A percentile compares a stretch with the other conserved stretches of the same genome.
phyloP scores from a whole-genome alignment of 495 filamentous ascomycete genomes.

The Tuber indicum region DNA sequence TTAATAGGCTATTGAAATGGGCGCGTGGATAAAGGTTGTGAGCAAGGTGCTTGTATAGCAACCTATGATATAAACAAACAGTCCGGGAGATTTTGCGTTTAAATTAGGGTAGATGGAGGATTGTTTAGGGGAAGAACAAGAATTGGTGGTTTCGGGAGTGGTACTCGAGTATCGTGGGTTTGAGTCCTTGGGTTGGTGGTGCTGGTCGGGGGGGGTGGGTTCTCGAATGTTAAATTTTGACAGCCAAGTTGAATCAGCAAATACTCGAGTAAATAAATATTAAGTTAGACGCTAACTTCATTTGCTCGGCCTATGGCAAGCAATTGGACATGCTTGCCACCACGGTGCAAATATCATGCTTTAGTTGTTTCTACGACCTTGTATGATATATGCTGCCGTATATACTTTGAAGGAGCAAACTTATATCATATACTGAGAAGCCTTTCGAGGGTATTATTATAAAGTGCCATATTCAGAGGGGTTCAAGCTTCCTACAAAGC shows the following conservation, averaged over 20 bases:
- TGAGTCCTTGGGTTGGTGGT: background rate
- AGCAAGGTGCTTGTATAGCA: background rate
- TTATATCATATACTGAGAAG: background rate
- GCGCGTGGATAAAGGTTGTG: background rate
- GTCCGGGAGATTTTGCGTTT: background rate
- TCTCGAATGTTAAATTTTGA: background rate
- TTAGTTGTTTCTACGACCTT: background rate
- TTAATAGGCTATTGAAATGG: background rate
- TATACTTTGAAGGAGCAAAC: background rate
- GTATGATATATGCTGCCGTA: background rate
- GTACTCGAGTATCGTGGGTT: background rate
- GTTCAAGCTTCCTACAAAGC: background rate
- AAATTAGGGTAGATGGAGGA: background rate
- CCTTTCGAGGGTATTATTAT: background rate
- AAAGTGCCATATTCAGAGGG: background rate
- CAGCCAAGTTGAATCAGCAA: background rate
- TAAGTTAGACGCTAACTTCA: background rate
- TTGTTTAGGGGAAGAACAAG: background rate
- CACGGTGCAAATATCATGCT: background rate
- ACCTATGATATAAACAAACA: background rate
- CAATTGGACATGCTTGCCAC: background rate
- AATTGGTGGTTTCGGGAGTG: background rate
- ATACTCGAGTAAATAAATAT: background rate
- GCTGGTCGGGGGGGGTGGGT: background rate
- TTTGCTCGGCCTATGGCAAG: background rate